Evolutionary conservation across 345 rosid species (phyloP), one percentile per base, ranked within the genome.

Genomic region (Aquilaria malaccensis): DNA sequence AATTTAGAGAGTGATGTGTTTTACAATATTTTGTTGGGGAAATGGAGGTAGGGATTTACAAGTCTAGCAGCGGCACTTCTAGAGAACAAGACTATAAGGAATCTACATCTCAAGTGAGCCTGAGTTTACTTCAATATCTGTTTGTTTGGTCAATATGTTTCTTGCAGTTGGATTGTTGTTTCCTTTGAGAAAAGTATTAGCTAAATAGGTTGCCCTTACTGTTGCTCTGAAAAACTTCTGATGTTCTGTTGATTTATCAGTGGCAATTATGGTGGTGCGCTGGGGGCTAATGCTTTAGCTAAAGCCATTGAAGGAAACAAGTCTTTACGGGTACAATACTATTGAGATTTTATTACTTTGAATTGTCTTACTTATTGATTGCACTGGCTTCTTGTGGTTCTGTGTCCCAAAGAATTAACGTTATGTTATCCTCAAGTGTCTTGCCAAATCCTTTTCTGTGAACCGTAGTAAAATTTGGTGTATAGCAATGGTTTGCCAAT

Each of bases 201-300:
- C 41, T 73, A 46, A 64, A 54, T 59, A 29, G 2, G 50, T 60
- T 67, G 3, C 30, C 45, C 48, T 52, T 12, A 37, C 2, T 37
- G 1, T 37, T 37, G 7, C 43, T 37, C 7, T 37, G 50, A 30
- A 54, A 68, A 55, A 32, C 50, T 68, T 64, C 69, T 81, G 61
- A 72, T 60, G 46, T 57, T 55, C 50, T 75, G 11, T 64, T 74
- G 56, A 62, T 74, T 56, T 70, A 67, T 48, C 69, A 93, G 98
- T 78, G 95, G 96, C 78, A 93, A 93, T 70, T 93, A 93, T 62
- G 97, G 97, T 61, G 98, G 98, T 66, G 84, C 98, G 59, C 68
- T 93, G 72, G 98, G 97, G 72, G 96, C 93, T 65, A 89, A 93
- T 79, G 91, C 96, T 68, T 82, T 93, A 76, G 81, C 94, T 52